phyloP scores from a whole-genome alignment of 371 early-diverging fungal genomes.

The Mortierella sp. region DNA sequence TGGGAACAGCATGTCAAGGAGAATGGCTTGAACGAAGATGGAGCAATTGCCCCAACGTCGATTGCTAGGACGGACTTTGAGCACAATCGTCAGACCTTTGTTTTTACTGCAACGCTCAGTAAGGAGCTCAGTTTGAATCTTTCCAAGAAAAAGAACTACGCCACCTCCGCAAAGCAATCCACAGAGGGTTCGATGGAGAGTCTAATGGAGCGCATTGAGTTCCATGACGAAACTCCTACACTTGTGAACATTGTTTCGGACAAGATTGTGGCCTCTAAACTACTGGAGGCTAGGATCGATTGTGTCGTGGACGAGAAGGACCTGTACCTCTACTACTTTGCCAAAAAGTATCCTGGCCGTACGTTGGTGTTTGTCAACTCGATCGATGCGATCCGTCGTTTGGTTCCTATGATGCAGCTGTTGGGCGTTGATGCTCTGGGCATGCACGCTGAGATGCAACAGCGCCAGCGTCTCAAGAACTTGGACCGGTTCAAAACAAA shows the following conservation, averaged over 20 bases:
- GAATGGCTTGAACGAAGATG: not conserved
- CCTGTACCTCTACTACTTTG: conserved; percentile 85
- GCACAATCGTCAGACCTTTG: conserved; percentile 82
- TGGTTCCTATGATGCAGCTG: conserved; percentile 83
- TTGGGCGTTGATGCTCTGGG: conserved; percentile 75
- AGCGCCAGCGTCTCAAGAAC: conserved; percentile 92
- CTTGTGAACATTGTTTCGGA: conserved; percentile 78
- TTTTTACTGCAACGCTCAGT: conserved; percentile 96
- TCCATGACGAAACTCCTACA: conserved; percentile 75
- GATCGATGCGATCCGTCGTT: conserved; percentile 89
- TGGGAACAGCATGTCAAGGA: conserved; percentile 35
- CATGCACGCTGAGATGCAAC: conserved; percentile 95
- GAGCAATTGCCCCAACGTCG: conserved; percentile 10
- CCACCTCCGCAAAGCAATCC: conserved; percentile 34
- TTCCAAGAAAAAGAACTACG: conserved; percentile 60
- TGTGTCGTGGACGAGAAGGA: conserved; percentile 91
- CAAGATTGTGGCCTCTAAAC: conserved; percentile 69
- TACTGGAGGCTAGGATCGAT: conserved; percentile 86
- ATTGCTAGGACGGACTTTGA: conserved; percentile 32
- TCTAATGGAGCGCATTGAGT: conserved; percentile 77
- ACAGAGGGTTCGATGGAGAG: conserved; percentile 60
- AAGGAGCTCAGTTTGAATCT: conserved; percentile 72
- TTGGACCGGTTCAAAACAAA: conserved; percentile 87
- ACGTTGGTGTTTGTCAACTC: conserved; percentile 95
- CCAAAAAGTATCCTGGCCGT: conserved; percentile 86